Base-by-base conservation (phyloP, 495 filamentous ascomycete species). In the Penicillium desertorum region DNA sequence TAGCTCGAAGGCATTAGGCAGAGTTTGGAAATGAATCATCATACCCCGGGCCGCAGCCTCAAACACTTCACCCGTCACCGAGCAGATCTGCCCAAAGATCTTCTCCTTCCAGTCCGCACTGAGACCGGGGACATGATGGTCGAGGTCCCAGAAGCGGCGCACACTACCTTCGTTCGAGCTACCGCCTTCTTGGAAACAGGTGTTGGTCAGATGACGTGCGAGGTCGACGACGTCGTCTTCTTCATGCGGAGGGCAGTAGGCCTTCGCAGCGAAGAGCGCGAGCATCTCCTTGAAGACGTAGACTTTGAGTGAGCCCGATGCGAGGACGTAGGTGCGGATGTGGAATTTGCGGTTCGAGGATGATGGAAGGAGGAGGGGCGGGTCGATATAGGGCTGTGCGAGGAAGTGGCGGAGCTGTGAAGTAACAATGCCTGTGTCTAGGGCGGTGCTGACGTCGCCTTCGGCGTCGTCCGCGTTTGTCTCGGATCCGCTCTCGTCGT, bases 341-440 rank as follows among this genome's bases (percentile, higher is more conserved):
- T 98, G 94, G 79, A 98, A 98, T 74, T 98, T 98, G 34, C 86
- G 82, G 55, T 78, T 75, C n/a, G 80, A 78, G 41, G 69, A 72
- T n/a, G 74, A 77, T 0, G 83, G 76, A 3, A 96, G 77, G 3
- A 97, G 79, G 4, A 98, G 83, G 2, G 93, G 92, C 4, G 87
- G 89, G 69, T 95, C 83, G 68, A 97, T 92, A 71, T 98, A 98
- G n/a, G 90, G 88, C 71, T 98, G 94, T 3, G 87, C 90, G 68
- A 96, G 83, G 76, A 98, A 98, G 72, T 98, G 92, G 62, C 94
- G 89, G 55, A 98, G 86, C 58, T 98, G 93, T 9, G 88, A 92
- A 10, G 92, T 90, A 45, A 91, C 84, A 49, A 96, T 86, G 41
- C 81, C 79, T 25, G 70, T 64, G 30, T 69, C 63, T n/a, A 71